Conservation (phyloP, 2,329 filamentous ascomycete species). For the Apiospora aurea region DNA sequence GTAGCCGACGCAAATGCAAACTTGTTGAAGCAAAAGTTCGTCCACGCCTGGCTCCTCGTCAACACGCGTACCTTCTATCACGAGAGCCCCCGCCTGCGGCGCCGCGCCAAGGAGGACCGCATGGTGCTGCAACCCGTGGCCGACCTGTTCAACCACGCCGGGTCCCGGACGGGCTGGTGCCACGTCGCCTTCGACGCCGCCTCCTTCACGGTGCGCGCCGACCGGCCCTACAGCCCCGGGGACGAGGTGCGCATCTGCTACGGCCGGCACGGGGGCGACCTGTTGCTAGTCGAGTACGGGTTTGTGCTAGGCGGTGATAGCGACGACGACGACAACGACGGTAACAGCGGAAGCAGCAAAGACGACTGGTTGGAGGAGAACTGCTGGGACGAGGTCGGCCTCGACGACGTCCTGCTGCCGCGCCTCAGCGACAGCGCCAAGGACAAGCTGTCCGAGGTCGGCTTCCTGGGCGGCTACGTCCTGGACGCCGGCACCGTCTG, state of each 20-base stretch:
- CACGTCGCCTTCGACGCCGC: conserved; percentile 56
- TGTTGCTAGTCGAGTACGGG: conserved; percentile 73
- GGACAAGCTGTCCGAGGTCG: conserved; percentile 49
- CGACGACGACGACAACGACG: conserved; percentile 50
- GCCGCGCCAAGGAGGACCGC: conserved; percentile 60
- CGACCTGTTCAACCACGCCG: conserved; percentile 72
- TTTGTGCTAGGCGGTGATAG: conserved; percentile 51
- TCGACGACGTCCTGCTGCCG: conserved; percentile 56
- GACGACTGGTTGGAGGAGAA: conserved; percentile 51
- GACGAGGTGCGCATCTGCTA: conserved; percentile 76
- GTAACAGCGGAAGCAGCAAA: conserved; percentile 56
- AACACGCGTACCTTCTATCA: conserved; percentile 71
- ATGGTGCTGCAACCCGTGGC: conserved; percentile 76
- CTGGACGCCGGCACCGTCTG: conserved; percentile 59
- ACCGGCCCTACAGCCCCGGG: conserved; percentile 57
- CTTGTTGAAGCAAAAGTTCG: conserved; percentile 47
- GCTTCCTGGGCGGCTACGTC: conserved; percentile 60
- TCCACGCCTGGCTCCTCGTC: conserved; percentile 65
- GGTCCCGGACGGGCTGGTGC: conserved; percentile 51
- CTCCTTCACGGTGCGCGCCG: conserved; percentile 63
- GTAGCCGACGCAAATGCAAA: background rate
- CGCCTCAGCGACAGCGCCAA: conserved; percentile 36
- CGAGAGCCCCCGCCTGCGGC: conserved; percentile 51
- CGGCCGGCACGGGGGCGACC: conserved; percentile 75
- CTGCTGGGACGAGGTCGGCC: conserved; percentile 57